These are phyloP conservation scores for Hyparrhenia diplandra DNA, from an alignment of 176 grass and related monocot genomes.

Conservation along the genomic window DNA sequence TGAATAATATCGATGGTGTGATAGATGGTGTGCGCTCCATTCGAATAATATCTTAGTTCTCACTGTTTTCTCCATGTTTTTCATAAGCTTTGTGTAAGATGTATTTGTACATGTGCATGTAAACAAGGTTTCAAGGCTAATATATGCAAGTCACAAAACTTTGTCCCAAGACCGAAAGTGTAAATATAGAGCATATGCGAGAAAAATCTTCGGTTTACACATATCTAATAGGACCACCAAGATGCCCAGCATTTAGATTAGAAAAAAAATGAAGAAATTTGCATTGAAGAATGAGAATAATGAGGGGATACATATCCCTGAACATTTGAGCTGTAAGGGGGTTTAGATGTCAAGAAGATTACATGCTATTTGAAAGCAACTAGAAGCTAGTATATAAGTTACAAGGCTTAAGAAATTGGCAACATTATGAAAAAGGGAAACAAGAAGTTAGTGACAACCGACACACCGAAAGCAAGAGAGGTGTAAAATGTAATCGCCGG, in stretches of 20 bases:
- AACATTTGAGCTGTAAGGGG: not conserved
- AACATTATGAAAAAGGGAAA: not conserved
- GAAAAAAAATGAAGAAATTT: not conserved
- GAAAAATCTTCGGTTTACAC: constrained; percentile 9
- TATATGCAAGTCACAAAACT: not conserved
- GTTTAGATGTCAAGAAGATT: not conserved
- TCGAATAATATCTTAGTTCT: too few relatives aligned
- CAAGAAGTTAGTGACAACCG: not conserved
- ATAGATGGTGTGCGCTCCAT: too few relatives aligned
- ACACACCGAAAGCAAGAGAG: not conserved
- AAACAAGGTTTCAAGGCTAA: too few relatives aligned
- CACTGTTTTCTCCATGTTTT: too few relatives aligned
- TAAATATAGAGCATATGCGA: constrained; percentile 2
- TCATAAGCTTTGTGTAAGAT: too few relatives aligned
- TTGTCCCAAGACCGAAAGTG: not conserved
- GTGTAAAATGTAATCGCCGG: not conserved
- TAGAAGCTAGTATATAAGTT: not conserved
- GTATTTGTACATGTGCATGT: too few relatives aligned
- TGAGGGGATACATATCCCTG: not conserved
- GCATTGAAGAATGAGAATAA: not conserved
- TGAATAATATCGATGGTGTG: too few relatives aligned
- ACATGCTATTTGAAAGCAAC: constrained; percentile 3
- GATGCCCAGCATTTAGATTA: not conserved
- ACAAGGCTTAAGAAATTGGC: not conserved
- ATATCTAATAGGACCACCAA: not conserved